Percentiles rank a stretch among this genome's conserved stretches.
Evolutionary conservation across 2,329 filamentous ascomycete species (phyloP).

Genomic region (Lachnellula arida): DNA sequence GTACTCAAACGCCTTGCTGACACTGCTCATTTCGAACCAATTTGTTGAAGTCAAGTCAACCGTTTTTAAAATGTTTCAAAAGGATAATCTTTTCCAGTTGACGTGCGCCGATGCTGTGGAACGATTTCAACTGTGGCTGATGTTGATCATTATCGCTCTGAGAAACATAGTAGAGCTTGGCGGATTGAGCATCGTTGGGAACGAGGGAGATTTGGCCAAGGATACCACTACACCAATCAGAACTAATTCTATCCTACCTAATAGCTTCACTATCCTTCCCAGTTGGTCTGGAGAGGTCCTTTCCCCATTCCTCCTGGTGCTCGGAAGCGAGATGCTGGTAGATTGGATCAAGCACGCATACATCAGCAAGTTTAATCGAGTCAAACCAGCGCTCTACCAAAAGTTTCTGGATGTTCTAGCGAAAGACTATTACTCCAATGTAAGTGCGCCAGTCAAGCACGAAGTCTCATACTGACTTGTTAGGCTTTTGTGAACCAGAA

Average conservation of each 20-base stretch:
- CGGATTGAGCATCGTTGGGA: constrained; percentile 58
- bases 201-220: constrained; percentile 40
- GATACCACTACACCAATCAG: constrained; percentile 58
- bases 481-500: constrained; percentile 88
- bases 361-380: constrained; percentile 98
- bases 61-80: constrained; percentile 98
- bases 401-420: constrained; percentile 89
- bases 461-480: constrained; percentile 15
- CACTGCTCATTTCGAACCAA: constrained; percentile 90
- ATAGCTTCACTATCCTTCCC: constrained; percentile 86
- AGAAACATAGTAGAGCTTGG: constrained; percentile 96
- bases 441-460: constrained; percentile 37
- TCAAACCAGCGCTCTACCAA: constrained; percentile 82
- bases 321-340: constrained; percentile 94
- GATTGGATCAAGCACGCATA: constrained; percentile 98
- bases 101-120: constrained; percentile 97
- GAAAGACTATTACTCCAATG: constrained; percentile 97
- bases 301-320: constrained; percentile 86
- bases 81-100: constrained; percentile 94
- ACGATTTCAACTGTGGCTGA: constrained; percentile 94
- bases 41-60: constrained; percentile 99
- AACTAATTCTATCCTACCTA: constrained; percentile 72
- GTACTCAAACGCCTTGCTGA: constrained; percentile 92
- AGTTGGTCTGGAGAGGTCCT: constrained; percentile 85
- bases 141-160: constrained; percentile 92